Conservation (phyloP, 1,284 basidiomycete genomes). For the Pascua guehoae region DNA sequence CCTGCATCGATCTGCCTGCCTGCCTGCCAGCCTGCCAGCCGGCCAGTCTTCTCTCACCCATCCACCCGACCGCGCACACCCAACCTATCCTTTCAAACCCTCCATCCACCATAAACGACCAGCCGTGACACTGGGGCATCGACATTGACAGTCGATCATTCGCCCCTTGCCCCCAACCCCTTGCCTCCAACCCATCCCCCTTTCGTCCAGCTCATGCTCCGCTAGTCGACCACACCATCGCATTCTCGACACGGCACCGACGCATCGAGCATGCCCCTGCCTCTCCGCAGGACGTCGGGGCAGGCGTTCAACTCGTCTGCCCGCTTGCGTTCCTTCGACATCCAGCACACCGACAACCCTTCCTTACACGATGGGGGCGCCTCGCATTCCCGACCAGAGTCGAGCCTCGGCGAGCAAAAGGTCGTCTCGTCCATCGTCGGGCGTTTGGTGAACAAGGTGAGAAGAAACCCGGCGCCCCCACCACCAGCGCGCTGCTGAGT, state of each 20-base stretch:
- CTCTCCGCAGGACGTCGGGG: conserved; percentile 19
- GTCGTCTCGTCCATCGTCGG: conserved; percentile 34
- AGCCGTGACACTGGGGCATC: background rate
- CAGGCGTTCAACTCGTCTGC: conserved; percentile 18
- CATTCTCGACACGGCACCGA: background rate
- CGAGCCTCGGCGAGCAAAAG: conserved; percentile 32
- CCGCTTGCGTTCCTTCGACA: conserved; percentile 17
- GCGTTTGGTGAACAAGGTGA: conserved; percentile 41
- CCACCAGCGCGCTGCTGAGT: too few species aligned
- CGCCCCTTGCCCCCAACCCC: too few species aligned
- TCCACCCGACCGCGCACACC: too few species aligned
- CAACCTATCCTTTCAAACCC: too few species aligned
- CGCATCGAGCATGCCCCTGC: conserved; percentile 19
- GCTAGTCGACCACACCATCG: background rate
- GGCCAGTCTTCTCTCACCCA: too few species aligned
- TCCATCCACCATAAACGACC: too few species aligned
- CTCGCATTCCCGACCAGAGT: conserved; percentile 9
- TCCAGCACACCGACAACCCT: conserved; percentile 20
- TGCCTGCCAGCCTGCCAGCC: too few species aligned
- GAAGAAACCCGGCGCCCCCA: conserved; percentile 4
- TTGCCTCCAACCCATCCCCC: background rate
- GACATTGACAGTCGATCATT: background rate
- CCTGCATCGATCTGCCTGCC: too few species aligned
- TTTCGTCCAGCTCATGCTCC: background rate
- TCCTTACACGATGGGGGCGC: conserved; percentile 14